These are phyloP conservation scores for Colletotrichum karsti DNA, from an alignment of 2,329 filamentous ascomycete genomes.

Conservation along the genomic window DNA sequence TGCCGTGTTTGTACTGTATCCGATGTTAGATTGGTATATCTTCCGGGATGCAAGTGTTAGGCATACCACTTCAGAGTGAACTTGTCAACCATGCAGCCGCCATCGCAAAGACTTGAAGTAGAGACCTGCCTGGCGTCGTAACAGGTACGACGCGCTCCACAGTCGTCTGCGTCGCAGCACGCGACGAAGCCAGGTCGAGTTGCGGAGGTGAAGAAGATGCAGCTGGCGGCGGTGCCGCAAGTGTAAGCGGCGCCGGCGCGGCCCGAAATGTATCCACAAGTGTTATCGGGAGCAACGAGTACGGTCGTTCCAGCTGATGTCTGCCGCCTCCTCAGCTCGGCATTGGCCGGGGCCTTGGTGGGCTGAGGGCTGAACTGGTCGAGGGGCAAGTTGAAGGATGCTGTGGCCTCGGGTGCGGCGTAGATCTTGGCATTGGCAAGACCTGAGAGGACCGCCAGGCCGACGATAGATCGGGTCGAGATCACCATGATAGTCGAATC, in stretches of 20 bases:
- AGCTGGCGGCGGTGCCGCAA: conserved; percentile 44
- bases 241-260: conserved; percentile 47
- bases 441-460: conserved; percentile 37
- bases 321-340: conserved; percentile 43
- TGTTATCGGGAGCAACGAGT: conserved; percentile 57
- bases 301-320: conserved; percentile 41
- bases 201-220: conserved; percentile 48
- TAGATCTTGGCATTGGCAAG: conserved; percentile 45
- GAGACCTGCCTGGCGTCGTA: conserved; percentile 46
- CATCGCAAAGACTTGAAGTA: conserved; percentile 46
- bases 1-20: conserved; percentile 43
- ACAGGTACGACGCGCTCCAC: conserved; percentile 47
- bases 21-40: conserved; percentile 28
- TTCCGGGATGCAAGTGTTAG: background rate
- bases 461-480: conserved; percentile 33
- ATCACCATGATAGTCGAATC: conserved; percentile 33
- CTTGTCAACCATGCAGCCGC: conserved; percentile 48
- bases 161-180: conserved; percentile 48
- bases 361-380: conserved; percentile 49
- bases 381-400: conserved; percentile 38
- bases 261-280: conserved; percentile 58
- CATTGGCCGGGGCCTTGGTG: conserved; percentile 46
- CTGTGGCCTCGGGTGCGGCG: conserved; percentile 45
- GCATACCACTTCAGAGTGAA: conserved; percentile 57
- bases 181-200: conserved; percentile 46